Evolutionary conservation across 2,329 filamentous ascomycete genomes (phyloP), one percentile per base, ranked within the genome.

Genomic region (Graphilbum fragrans): DNA sequence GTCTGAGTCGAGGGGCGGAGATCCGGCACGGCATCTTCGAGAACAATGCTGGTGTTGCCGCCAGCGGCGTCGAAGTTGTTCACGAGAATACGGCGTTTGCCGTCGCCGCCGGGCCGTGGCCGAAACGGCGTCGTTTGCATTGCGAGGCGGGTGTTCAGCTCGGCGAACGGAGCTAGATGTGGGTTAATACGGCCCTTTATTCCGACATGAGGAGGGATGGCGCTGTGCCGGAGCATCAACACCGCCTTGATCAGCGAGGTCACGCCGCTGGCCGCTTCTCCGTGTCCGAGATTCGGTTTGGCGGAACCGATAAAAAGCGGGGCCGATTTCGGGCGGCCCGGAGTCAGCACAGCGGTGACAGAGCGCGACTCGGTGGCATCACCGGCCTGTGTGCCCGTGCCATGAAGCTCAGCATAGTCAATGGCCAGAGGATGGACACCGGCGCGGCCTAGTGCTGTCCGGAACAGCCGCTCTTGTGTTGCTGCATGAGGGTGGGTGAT

Each of bases 341-440:
- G 67, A 1, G 69, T 68, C 47, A 68, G 72, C 7, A 68, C 61
- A 37, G 66, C 60, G 3, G 78, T 76, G 38, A 93, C 82, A 0
- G 81, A 86, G 1, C 76, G 67, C 80, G 90, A 88, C 57, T 94
- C 87, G 4, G 77, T 82, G 8, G 77, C 79, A 53, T 94, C 86
- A 46, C 84, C 86, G 27, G 82, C 85, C 58, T 92, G 84, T 0
- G 85, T 94, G 25, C 86, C 86, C 3, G 86, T 94, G 14, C 84
- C 86, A 57, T 94, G 86, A 78, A 92, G 86, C 60, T 93, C 86
- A 8, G 93, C 79, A 53, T 90, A 93, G 58, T 78, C 78, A 37
- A 94, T 72, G 47, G 88, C 82, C 39, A 77, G 70, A 2, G 85
- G 81, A 52, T 88, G 79, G 19, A 92, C 71, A 44, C 81, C 80